Evolutionary conservation across 352 stramenopile species (phyloP).

Genomic region (Pythium phragmiticola): DNA sequence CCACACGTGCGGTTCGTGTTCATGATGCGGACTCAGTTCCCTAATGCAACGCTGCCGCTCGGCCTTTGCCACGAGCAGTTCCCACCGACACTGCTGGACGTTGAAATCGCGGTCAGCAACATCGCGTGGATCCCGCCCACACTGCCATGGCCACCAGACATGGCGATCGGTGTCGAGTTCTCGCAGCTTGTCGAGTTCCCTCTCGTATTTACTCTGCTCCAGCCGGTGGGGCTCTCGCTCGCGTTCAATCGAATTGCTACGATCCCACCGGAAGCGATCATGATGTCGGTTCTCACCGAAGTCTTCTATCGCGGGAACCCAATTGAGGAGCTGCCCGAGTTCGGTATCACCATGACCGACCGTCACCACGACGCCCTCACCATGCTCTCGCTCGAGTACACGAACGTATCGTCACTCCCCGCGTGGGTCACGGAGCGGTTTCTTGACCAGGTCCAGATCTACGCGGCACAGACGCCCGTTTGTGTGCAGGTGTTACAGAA

Average conservation of each 20-base stretch:
- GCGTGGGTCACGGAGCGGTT: conserved; percentile 7
- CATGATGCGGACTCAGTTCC: background rate
- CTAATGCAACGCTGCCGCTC: background rate
- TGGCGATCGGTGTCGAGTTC: background rate
- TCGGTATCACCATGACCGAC: background rate
- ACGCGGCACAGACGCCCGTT: background rate
- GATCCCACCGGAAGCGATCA: background rate
- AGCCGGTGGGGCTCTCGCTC: conserved; percentile 1
- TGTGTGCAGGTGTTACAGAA: conserved; percentile 5
- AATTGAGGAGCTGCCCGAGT: background rate
- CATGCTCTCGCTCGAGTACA: conserved; percentile 1
- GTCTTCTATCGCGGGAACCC: conserved; percentile 3
- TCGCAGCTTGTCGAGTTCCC: conserved; percentile 2
- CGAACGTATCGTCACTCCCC: conserved; percentile 6
- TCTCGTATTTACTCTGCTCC: background rate
- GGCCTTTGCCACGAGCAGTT: background rate
- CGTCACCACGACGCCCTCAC: background rate
- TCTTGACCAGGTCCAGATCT: background rate
- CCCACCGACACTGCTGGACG: conserved; percentile 1
- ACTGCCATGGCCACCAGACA: conserved; percentile 3
- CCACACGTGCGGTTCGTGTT: conserved; percentile 8
- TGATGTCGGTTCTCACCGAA: background rate
- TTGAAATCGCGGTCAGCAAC: conserved; percentile 11
- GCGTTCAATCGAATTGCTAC: conserved; percentile 1
- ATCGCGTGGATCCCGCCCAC: background rate